Evolutionary conservation across 2,329 filamentous ascomycete genomes (phyloP).

Genomic region (Ophiocordyceps camponoti-rufipedis): DNA sequence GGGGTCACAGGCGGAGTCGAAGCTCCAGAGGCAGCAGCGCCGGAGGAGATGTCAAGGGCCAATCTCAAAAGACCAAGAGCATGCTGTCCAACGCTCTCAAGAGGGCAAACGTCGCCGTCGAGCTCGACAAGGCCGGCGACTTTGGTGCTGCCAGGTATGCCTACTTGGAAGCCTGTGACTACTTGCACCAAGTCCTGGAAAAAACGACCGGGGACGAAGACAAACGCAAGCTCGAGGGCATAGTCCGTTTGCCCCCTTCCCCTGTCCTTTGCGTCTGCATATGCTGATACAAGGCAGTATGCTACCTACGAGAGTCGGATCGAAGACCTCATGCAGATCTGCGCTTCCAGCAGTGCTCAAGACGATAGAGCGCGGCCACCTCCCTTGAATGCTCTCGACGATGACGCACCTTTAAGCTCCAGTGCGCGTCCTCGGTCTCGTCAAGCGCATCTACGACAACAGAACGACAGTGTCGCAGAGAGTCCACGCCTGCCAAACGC

Average conservation of each 20-base stretch:
- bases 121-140: conserved; percentile 91
- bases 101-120: conserved; percentile 88
- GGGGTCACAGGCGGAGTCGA: conserved; percentile 14
- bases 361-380: conserved; percentile 63
- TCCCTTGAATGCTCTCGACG: conserved; percentile 36
- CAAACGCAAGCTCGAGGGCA: conserved; percentile 76
- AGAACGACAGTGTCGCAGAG: conserved; percentile 7
- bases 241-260: conserved; percentile 40
- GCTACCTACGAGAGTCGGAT: conserved; percentile 84
- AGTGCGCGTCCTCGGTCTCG: neutral
- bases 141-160: conserved; percentile 81
- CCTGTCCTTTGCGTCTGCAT: no score
- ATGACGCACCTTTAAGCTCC: neutral
- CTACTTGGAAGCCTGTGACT: conserved; percentile 75
- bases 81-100: conserved; percentile 94
- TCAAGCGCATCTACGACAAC: conserved; percentile 5
- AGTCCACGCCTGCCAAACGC: conserved; percentile 9
- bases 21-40: conserved; percentile 14
- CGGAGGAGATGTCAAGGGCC: conserved; percentile 20
- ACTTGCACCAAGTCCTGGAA: conserved; percentile 75
- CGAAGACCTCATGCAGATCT: conserved; percentile 61
- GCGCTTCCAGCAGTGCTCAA: conserved; percentile 27
- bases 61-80: conserved; percentile 57
- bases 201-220: conserved; percentile 76
- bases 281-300: conserved; percentile 30